Percentiles rank a stretch among this genome's conserved stretches.
Evolutionary conservation across 2,329 filamentous ascomycete genomes (phyloP).

Genomic region (Claviceps quebecensis): DNA sequence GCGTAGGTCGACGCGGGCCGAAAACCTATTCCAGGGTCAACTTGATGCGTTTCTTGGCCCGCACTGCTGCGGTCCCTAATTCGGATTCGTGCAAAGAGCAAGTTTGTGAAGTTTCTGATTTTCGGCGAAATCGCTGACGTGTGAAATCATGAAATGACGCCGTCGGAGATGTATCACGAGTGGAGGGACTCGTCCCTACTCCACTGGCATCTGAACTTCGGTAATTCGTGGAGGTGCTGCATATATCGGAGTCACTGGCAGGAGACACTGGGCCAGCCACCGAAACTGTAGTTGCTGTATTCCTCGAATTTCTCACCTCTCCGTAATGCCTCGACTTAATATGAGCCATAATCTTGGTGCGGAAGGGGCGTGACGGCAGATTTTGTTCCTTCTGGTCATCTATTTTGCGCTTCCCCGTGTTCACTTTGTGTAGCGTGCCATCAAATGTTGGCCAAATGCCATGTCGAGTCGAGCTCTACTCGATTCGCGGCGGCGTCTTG

Average conservation of each 20-base stretch:
- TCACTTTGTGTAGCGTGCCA: constrained; percentile 9
- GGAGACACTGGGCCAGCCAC: neutral
- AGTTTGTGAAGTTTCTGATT: neutral
- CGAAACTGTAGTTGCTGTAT: neutral
- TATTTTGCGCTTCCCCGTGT: constrained; percentile 2
- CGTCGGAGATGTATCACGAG: neutral
- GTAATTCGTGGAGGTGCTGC: neutral
- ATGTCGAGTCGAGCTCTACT: constrained; percentile 23
- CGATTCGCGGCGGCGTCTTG: constrained; percentile 30
- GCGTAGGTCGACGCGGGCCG: constrained; percentile 5
- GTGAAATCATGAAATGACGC: neutral
- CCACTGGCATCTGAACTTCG: neutral
- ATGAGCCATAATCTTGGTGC: neutral
- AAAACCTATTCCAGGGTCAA: constrained; percentile 9
- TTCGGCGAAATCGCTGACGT: neutral
- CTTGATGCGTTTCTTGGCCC: constrained; percentile 4
- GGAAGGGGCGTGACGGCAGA: neutral
- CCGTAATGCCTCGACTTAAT: neutral
- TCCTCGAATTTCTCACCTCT: neutral
- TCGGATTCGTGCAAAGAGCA: neutral
- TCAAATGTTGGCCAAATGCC: constrained; percentile 18
- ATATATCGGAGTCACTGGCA: neutral
- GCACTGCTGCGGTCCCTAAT: neutral
- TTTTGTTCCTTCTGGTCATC: neutral
- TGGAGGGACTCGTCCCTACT: neutral